Evolutionary conservation across 257 asterid species (phyloP), one percentile per base, ranked within the genome.

Genomic region (Solanum pennellii): DNA sequence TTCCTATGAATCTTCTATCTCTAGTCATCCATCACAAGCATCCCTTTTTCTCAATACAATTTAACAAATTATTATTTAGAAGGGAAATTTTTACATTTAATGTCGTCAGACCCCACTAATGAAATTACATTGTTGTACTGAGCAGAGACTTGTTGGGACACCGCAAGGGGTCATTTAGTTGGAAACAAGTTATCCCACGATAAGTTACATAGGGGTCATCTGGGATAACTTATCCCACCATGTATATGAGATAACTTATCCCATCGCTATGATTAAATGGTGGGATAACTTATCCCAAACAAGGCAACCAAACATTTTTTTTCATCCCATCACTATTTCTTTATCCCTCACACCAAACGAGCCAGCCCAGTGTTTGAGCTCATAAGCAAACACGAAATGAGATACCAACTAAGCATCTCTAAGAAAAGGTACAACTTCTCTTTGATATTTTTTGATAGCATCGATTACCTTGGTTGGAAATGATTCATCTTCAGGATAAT

Each of bases 401-500:
- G 62, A 41, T 42, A 21, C 13, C 60, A 21, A 76, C 83, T 84
- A 87, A 83, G 56, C 84, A 83, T 90, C 88, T 75, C 86, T 89
- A n/a, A 92, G 86, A 84, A 94, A 93, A 3, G 97, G 94, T 41
- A 93, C 92, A 21, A 31, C 71, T 8, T 92, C 90, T 42, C 42
- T 73, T 1, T 92, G 94, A 91, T 90, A 92, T 84, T 87, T 69
- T 89, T 92, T 94, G 39, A 97, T 93, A 52, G 95, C 92, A 73
- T 92, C 94, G 8, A 94, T 87, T 44, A 87, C 96, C 80, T 69
- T 68, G 20, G 41, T 16, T 85, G 93, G 13, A 84, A 91, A 91
- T 74, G 94, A 45, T 31, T 94, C 97, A 14, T 93, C 97, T 89
- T 97, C 99, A 0, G 98, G 99, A 86, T 94, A 97, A 88, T 89